Conservation (phyloP, 1,284 basidiomycete species). For the Trametes hirsuta region DNA sequence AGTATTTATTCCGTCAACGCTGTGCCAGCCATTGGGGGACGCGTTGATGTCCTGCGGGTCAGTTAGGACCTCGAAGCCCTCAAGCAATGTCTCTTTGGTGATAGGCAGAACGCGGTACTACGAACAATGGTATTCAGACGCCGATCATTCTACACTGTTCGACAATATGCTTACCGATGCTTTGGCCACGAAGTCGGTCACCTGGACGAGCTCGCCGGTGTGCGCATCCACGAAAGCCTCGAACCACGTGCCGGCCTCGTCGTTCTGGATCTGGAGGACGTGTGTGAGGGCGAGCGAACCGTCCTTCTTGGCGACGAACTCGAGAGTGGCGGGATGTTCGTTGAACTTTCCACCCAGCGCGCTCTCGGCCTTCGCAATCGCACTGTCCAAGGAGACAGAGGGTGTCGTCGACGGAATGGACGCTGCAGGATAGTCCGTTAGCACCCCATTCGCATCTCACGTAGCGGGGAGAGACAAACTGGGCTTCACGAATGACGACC, state of each 20-base stretch:
- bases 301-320: slow-evolving; percentile 50
- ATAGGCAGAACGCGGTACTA: slow-evolving; percentile 51
- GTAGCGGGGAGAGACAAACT: slow-evolving; percentile 32
- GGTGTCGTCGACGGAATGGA: slow-evolving; percentile 44
- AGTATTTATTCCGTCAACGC: slow-evolving; percentile 34
- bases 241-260: slow-evolving; percentile 56
- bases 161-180: slow-evolving; percentile 40
- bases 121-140: background rate
- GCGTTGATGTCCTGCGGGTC: slow-evolving; percentile 45
- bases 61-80: slow-evolving; percentile 42
- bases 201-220: slow-evolving; percentile 54
- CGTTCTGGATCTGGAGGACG: slow-evolving; percentile 61
- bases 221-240: slow-evolving; percentile 68
- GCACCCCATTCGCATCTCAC: too few relatives aligned
- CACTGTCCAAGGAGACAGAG: slow-evolving; percentile 39
- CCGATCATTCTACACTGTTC: background rate
- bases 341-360: slow-evolving; percentile 47
- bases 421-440: slow-evolving; percentile 13
- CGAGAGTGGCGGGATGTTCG: slow-evolving; percentile 43
- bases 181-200: slow-evolving; percentile 56
- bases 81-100: slow-evolving; percentile 38
- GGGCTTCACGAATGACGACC: slow-evolving; percentile 53
- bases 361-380: slow-evolving; percentile 45
- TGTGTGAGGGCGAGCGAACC: slow-evolving; percentile 53
- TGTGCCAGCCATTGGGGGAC: slow-evolving; percentile 58